Evolutionary conservation across 129 eudicot genomes (phyloP), one percentile per base, ranked within the genome.

Genomic region (Heracleum sosnowskyi): DNA sequence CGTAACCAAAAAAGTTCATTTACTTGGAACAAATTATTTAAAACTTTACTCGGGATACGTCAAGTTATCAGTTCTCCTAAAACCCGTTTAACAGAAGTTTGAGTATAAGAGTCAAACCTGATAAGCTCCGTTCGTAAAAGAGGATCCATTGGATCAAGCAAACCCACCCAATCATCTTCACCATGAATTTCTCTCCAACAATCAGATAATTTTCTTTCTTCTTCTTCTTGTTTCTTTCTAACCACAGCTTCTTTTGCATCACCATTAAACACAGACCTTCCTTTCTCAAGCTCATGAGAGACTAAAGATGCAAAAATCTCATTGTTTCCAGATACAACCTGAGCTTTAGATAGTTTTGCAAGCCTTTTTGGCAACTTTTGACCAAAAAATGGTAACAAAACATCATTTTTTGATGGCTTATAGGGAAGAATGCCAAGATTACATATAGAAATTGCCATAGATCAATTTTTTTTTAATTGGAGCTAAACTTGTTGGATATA

Each of bases 111-210:
- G 31, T 0, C 17, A 10, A 84, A 89, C 16, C 87, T 81, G 71
- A 86, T 86, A 24, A 89, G 78, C 69, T 89, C 88, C 26, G 78
- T 11, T 26, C 90, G 81, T 26, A 84, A 40, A 5, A 82, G 40
- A 4, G 85, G 84, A 72, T 86, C 85, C 80, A 89, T 80, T 20
- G 93, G 93, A 77, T 89, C 88, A 24, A 86, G 88, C 39, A 89
- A 36, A 33, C 93, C 88, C 12, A 69, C 88, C 93, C 93, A 89
- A 2, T 89, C 86, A 49, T 82, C 81, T 42, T 60, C 74, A 15
- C 93, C 93, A 36, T 74, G 88, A 4, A 86, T 82, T 40, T 84
- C 84, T 13, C 44, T 77, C 93, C 93, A 89, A 69, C 82, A 36
- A 39, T 80, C 79, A 6, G 81, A 74, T 53, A 85, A 42, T 71